Evolutionary conservation across 2,329 filamentous ascomycete genomes (phyloP).

Genomic region (Clonostachys solani): DNA sequence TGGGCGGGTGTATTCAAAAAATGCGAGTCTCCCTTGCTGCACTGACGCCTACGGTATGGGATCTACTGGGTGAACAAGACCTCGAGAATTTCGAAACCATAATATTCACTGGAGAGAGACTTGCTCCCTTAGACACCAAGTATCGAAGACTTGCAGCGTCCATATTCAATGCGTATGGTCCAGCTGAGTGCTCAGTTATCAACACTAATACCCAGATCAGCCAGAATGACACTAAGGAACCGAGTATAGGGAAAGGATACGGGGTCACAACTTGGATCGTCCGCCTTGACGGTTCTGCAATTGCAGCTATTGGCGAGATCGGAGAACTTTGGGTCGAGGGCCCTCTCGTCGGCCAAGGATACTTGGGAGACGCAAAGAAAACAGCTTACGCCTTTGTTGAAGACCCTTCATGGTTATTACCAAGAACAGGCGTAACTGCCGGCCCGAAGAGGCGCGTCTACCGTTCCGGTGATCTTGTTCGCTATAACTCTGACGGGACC

Average conservation of each 20-base stretch:
- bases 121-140: neutral
- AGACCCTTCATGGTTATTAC: constrained; percentile 9
- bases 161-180: constrained; percentile 40
- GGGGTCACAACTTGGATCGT: constrained; percentile 13
- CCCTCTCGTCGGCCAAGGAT: constrained; percentile 43
- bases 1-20: constrained; percentile 5
- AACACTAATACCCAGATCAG: constrained; percentile 16
- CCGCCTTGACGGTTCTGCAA: constrained; percentile 3
- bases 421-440: neutral
- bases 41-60: constrained; percentile 6
- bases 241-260: constrained; percentile 4
- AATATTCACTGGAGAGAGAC: constrained; percentile 11
- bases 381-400: constrained; percentile 23
- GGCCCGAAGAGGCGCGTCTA: constrained; percentile 20
- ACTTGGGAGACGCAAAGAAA: constrained; percentile 29
- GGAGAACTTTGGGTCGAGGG: constrained; percentile 33
- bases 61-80: constrained; percentile 1
- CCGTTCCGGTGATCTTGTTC: constrained; percentile 40
- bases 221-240: constrained; percentile 8
- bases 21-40: constrained; percentile 3
- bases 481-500: constrained; percentile 30
- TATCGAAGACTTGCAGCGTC: constrained; percentile 4
- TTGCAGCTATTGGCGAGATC: constrained; percentile 10
- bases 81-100: constrained; percentile 8
- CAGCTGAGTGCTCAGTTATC: constrained; percentile 31